Evolutionary conservation across 129 eudicot species (phyloP).

Genomic region (Arctium lappa): DNA sequence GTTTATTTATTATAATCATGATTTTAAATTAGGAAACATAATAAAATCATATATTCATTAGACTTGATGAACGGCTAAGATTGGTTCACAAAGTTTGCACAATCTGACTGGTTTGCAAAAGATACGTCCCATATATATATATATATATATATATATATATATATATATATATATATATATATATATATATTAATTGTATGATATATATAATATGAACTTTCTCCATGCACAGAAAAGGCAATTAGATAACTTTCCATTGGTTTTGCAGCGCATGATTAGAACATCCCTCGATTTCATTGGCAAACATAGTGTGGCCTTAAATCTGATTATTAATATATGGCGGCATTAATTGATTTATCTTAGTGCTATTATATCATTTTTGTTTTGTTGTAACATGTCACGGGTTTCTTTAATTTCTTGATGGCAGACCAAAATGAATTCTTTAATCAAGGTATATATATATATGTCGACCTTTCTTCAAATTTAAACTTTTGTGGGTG

Average conservation of each 20-base stretch:
- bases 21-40: too few species aligned
- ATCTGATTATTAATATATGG: slow-evolving; percentile 10
- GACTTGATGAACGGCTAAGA: too few species aligned
- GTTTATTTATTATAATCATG: too few species aligned
- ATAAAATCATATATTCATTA: too few species aligned
- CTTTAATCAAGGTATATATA: background rate
- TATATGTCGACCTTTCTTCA: background rate
- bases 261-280: slow-evolving; percentile 23
- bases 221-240: slow-evolving; percentile 21
- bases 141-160: too few species aligned
- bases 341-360: background rate
- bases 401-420: slow-evolving; percentile 21
- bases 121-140: too few species aligned
- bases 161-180: too few species aligned
- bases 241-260: slow-evolving; percentile 18
- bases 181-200: background rate
- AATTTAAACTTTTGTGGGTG: background rate
- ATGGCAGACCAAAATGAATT: slow-evolving; percentile 30
- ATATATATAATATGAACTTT: slow-evolving; percentile 2
- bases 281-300: slow-evolving; percentile 10
- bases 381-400: slow-evolving; percentile 19
- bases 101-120: too few species aligned
- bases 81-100: too few species aligned
- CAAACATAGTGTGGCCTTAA: slow-evolving; percentile 5
- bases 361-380: slow-evolving; percentile 15